Conservation (phyloP, 2,329 filamentous ascomycete genomes). For the Xylariaceae sp. region DNA sequence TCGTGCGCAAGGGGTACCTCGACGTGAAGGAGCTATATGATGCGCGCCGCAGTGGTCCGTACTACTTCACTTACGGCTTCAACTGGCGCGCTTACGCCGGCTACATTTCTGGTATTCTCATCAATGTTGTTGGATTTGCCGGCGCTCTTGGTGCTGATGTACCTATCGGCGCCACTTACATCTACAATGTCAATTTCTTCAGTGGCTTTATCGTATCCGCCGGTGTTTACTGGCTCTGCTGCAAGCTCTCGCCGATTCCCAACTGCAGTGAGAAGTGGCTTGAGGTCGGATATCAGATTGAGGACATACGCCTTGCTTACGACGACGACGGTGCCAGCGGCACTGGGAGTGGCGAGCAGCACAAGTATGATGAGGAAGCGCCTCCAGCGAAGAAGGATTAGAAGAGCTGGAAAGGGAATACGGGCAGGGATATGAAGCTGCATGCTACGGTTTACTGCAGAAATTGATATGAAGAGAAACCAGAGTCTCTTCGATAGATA, state of each 20-base stretch:
- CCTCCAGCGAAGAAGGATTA: constrained; percentile 8
- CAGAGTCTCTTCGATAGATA: no score
- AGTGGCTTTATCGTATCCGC: constrained; percentile 72
- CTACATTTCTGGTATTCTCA: constrained; percentile 78
- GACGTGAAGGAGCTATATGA: constrained; percentile 78
- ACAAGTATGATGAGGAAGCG: constrained; percentile 39
- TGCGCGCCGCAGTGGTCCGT: constrained; percentile 62
- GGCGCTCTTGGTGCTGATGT: constrained; percentile 66
- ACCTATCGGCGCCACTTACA: constrained; percentile 74
- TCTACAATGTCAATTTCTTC: constrained; percentile 93
- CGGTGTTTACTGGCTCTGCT: constrained; percentile 67
- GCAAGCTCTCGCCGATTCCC: constrained; percentile 67
- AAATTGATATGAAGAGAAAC: no score
- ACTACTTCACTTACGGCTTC: constrained; percentile 72
- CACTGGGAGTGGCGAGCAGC: constrained; percentile 28
- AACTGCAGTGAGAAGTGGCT: constrained; percentile 71
- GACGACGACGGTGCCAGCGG: constrained; percentile 25
- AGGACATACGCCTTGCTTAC: constrained; percentile 51
- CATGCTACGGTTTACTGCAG: no score
- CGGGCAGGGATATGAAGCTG: no score
- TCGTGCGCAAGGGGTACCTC: constrained; percentile 78
- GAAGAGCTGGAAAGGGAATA: background rate
- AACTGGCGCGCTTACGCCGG: constrained; percentile 82
- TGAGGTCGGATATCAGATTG: constrained; percentile 43
- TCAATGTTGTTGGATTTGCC: constrained; percentile 90